phyloP scores from a whole-genome alignment of 2,329 filamentous ascomycete genomes.

The Colletotrichum cordylinicola region DNA sequence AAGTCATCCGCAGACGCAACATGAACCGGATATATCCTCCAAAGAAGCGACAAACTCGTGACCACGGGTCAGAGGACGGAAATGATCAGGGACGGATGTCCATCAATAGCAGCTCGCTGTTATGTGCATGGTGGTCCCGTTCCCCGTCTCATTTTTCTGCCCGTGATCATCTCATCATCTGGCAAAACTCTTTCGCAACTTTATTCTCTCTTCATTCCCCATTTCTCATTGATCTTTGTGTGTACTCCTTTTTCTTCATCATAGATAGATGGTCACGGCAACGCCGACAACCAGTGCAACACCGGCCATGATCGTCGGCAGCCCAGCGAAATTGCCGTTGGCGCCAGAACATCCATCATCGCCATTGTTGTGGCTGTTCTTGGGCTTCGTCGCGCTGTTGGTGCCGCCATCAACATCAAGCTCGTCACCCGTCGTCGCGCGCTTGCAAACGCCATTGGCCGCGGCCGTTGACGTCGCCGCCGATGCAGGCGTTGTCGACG shows the following conservation, averaged over 20 bases:
- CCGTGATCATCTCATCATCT: background rate
- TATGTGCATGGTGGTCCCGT: background rate
- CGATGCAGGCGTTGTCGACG: background rate
- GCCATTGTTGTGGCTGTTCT: background rate
- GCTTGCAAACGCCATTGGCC: background rate
- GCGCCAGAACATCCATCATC: constrained; percentile 3
- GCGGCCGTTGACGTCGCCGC: background rate
- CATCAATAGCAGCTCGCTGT: background rate
- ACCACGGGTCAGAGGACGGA: background rate
- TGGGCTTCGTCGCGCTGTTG: background rate
- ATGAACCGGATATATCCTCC: background rate
- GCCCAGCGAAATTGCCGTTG: background rate
- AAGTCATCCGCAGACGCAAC: background rate
- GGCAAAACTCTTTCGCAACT: background rate
- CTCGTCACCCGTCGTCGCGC: background rate
- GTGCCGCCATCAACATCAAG: background rate
- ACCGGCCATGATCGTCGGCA: background rate
- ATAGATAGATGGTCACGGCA: background rate
- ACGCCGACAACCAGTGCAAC: background rate
- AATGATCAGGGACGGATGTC: background rate
- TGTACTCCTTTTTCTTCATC: background rate
- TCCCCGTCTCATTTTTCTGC: background rate
- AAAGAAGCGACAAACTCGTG: background rate
- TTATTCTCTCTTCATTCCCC: background rate
- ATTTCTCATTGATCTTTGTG: background rate